A percentile compares a stretch with the other conserved stretches of the same genome.
Evolutionary conservation across 2,329 filamentous ascomycete species (phyloP).

Genomic region (Nothomitra cinnamomea): DNA sequence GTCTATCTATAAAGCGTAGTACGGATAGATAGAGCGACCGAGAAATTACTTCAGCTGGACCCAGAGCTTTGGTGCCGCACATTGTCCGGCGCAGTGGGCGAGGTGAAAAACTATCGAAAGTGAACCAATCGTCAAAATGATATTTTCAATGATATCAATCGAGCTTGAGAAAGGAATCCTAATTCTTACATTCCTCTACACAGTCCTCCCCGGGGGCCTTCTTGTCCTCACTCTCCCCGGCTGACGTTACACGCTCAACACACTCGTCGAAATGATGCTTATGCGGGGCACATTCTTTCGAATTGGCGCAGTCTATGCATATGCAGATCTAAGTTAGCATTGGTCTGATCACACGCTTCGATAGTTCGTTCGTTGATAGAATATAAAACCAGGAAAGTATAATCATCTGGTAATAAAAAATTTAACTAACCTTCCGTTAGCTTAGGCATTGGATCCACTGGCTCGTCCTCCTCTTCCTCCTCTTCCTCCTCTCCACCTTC

Average conservation of each 20-base stretch:
- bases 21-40: not conserved
- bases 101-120: slow-evolving; percentile 80
- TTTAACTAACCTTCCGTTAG: slow-evolving; percentile 69
- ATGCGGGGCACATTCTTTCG: slow-evolving; percentile 62
- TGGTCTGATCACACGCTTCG: not conserved
- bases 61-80: slow-evolving; percentile 94
- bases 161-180: not conserved
- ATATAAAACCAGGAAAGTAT: not conserved
- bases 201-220: slow-evolving; percentile 79
- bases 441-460: slow-evolving; percentile 70
- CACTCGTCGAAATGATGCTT: slow-evolving; percentile 99
- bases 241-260: slow-evolving; percentile 70
- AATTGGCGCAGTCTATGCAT: slow-evolving; percentile 68
- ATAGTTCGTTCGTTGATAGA: not conserved
- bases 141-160: slow-evolving; percentile 2
- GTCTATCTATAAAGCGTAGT: not conserved
- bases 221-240: slow-evolving; percentile 49
- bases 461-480: slow-evolving; percentile 70
- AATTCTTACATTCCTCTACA: slow-evolving; percentile 84
- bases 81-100: slow-evolving; percentile 81
- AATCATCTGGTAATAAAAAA: not conserved
- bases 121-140: slow-evolving; percentile 8
- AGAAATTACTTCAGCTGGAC: slow-evolving; percentile 63
- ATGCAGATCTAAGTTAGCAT: not conserved
- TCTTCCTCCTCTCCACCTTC: slow-evolving; percentile 57